phyloP scores from a whole-genome alignment of 768 basidiomycete genomes.

The Boletellus emodensis region DNA sequence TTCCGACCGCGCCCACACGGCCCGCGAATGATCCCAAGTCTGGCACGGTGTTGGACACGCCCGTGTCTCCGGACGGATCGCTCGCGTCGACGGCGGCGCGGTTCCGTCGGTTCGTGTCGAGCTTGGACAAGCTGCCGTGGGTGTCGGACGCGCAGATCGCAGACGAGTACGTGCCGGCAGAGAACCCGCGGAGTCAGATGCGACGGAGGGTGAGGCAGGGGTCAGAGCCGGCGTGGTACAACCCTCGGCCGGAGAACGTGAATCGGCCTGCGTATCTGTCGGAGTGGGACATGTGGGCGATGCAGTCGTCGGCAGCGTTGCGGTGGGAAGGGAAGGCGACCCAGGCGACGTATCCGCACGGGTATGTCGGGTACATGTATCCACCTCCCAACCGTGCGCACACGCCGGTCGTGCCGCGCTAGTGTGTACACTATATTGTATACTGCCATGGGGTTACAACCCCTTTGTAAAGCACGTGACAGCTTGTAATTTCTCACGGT shows the following conservation, averaged over 20 bases:
- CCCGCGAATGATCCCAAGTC: background rate
- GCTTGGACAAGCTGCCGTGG: conserved; percentile 44
- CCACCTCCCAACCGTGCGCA: conserved; percentile 2
- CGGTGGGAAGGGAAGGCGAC: background rate
- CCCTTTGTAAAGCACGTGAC: conserved; percentile 3
- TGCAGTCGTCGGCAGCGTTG: conserved; percentile 17
- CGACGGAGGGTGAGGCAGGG: conserved; percentile 10
- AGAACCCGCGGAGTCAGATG: conserved; percentile 17
- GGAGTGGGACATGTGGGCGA: conserved; percentile 25
- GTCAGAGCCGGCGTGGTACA: conserved; percentile 30
- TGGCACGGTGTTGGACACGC: background rate
- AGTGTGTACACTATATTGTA: too few relatives aligned
- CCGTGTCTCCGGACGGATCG: conserved; percentile 2
- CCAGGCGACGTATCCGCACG: conserved; percentile 16
- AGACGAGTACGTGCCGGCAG: conserved; percentile 41
- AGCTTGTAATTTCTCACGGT: conserved; percentile 17
- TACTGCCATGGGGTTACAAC: too few relatives aligned
- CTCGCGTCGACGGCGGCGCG: conserved; percentile 31
- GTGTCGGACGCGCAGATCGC: conserved; percentile 39
- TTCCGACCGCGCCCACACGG: background rate
- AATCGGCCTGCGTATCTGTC: conserved; percentile 9
- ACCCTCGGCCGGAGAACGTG: conserved; percentile 7
- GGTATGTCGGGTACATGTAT: conserved; percentile 23
- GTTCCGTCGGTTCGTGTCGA: conserved; percentile 32
- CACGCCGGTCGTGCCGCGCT: background rate